A percentile compares a stretch with the other conserved stretches of the same genome.
These are phyloP conservation scores for Prunus armeniaca DNA, from an alignment of 306 rosid genomes.

Conservation along the genomic window DNA sequence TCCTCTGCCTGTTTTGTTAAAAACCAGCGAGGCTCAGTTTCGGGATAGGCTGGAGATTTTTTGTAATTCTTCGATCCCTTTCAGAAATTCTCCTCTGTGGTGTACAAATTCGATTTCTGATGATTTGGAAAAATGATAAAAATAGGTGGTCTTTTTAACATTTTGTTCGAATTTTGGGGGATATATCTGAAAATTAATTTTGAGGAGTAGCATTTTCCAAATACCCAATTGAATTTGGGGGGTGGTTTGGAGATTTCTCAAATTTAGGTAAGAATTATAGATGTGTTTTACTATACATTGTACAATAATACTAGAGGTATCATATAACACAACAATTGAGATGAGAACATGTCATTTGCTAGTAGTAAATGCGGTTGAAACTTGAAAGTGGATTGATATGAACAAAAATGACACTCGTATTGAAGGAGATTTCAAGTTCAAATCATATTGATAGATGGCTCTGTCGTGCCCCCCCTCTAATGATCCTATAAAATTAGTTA, in stretches of 20 bases:
- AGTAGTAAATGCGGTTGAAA: too few species aligned
- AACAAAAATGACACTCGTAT: too few species aligned
- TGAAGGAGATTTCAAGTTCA: too few species aligned
- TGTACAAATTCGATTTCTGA: slow-evolving; percentile 28
- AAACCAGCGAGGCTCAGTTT: slow-evolving; percentile 50
- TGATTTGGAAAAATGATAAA: not conserved
- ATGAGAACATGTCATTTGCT: not conserved
- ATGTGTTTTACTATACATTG: not conserved
- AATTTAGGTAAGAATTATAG: not conserved
- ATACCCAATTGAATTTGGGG: too few species aligned
- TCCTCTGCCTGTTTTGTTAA: slow-evolving; percentile 68
- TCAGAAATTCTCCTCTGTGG: slow-evolving; percentile 72
- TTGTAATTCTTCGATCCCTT: slow-evolving; percentile 74
- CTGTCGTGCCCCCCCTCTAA: fast-evolving
- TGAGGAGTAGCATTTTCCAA: not conserved
- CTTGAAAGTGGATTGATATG: too few species aligned
- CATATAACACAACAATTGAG: not conserved
- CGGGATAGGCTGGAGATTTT: slow-evolving; percentile 62
- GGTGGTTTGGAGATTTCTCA: not conserved
- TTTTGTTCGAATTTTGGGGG: not conserved
- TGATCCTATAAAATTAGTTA: too few species aligned
- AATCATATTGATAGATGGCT: too few species aligned
- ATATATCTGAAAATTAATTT: not conserved
- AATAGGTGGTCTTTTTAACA: not conserved
- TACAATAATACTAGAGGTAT: not conserved